Conservation (phyloP, 2,329 filamentous ascomycete genomes). For the Penicillium sp. region DNA sequence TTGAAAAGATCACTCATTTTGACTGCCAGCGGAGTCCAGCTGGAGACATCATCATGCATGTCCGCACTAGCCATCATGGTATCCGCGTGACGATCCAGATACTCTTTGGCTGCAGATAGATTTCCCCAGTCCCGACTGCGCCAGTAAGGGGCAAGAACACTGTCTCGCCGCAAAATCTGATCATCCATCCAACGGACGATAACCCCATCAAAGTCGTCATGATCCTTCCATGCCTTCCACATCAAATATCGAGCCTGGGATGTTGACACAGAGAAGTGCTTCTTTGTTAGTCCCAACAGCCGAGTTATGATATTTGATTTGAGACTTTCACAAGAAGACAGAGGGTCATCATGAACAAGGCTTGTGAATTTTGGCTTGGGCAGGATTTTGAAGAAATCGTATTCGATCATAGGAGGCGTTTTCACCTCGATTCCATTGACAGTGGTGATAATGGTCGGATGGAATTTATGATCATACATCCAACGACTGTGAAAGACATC, state of each 20-base stretch:
- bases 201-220: constrained; percentile 49
- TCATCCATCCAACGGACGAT: constrained; percentile 55
- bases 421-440: constrained; percentile 54
- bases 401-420: constrained; percentile 57
- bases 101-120: constrained; percentile 45
- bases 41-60: constrained; percentile 53
- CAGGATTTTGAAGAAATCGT: constrained; percentile 47
- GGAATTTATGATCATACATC: constrained; percentile 52
- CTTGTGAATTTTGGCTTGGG: constrained; percentile 45
- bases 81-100: constrained; percentile 50
- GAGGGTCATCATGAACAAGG: constrained; percentile 54
- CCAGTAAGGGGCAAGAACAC: constrained; percentile 50
- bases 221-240: constrained; percentile 54
- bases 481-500: constrained; percentile 55
- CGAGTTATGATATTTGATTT: constrained; percentile 35
- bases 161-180: constrained; percentile 49
- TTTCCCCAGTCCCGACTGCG: constrained; percentile 45
- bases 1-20: constrained; percentile 54
- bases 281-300: constrained; percentile 34
- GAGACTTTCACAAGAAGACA: constrained; percentile 49
- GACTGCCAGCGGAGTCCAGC: constrained; percentile 54
- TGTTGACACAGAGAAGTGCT: constrained; percentile 46
- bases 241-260: constrained; percentile 51
- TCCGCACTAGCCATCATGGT: constrained; percentile 55
- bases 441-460: constrained; percentile 49